Evolutionary conservation across 2,329 filamentous ascomycete genomes (phyloP).

Genomic region (Camptophora hylomeconis): DNA sequence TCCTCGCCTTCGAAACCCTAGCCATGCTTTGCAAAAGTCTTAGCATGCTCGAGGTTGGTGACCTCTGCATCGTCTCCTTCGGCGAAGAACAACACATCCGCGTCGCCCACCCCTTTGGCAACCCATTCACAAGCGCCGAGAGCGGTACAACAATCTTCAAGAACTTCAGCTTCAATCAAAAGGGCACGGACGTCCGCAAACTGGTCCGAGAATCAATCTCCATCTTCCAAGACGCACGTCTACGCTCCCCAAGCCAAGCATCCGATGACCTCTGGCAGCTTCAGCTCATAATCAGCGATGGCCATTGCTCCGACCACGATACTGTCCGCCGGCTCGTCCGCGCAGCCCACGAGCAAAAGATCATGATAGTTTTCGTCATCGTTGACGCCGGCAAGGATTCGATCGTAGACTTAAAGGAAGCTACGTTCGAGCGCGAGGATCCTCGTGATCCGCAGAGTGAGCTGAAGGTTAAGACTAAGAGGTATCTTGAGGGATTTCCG

Average conservation of each 20-base stretch:
- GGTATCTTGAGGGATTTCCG: constrained; percentile 89
- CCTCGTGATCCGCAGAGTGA: constrained; percentile 41
- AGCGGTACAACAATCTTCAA: constrained; percentile 74
- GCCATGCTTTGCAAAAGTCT: constrained; percentile 80
- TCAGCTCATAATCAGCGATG: constrained; percentile 83
- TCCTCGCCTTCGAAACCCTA: constrained; percentile 82
- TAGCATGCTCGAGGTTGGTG: constrained; percentile 85
- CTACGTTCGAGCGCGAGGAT: constrained; percentile 60
- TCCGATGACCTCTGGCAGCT: constrained; percentile 85
- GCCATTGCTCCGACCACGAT: constrained; percentile 82
- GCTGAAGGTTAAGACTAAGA: constrained; percentile 62
- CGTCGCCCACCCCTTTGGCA: constrained; percentile 74
- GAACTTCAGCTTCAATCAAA: constrained; percentile 73
- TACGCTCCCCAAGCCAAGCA: constrained; percentile 38
- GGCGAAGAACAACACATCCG: constrained; percentile 59
- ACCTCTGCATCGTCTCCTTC: constrained; percentile 84
- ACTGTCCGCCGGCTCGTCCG: constrained; percentile 69
- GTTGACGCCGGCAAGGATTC: constrained; percentile 53
- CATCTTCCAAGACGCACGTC: constrained; percentile 65
- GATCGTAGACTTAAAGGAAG: constrained; percentile 80
- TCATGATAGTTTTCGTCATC: constrained; percentile 97
- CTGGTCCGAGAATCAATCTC: constrained; percentile 67
- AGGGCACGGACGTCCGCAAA: constrained; percentile 70
- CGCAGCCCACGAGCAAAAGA: constrained; percentile 79
- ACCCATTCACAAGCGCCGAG: constrained; percentile 60